Conservation (phyloP, 176 grass and related monocot genomes). For the Triticum timopheevii region DNA sequence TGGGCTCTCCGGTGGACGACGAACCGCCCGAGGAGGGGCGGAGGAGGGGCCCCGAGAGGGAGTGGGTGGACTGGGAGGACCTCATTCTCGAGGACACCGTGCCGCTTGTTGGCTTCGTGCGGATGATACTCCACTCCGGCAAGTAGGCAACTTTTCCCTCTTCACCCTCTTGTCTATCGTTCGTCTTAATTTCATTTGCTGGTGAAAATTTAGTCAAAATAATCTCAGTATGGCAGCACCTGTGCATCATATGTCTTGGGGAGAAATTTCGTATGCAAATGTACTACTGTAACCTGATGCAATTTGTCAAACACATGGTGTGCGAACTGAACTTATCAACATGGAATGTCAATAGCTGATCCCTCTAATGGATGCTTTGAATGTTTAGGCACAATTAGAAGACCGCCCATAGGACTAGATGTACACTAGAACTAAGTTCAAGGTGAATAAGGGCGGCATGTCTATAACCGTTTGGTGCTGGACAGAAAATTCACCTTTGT, state of each 20-base stretch:
- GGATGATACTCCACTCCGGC: constrained; percentile 98
- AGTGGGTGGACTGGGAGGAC: constrained; percentile 95
- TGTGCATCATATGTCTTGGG: not conserved
- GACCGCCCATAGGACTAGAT: not conserved
- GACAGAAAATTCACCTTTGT: not conserved
- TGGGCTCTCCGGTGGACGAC: not conserved
- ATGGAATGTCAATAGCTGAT: not conserved
- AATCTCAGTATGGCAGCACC: not conserved
- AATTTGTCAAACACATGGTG: not conserved
- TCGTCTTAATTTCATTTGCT: not conserved
- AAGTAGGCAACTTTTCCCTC: constrained; percentile 60
- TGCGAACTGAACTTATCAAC: not conserved
- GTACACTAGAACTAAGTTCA: not conserved
- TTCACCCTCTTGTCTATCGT: not conserved
- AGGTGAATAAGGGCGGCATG: not conserved
- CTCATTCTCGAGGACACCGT: constrained; percentile 94
- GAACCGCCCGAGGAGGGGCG: constrained; percentile 14
- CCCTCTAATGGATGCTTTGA: not conserved
- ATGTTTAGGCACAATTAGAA: not conserved
- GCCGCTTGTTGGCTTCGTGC: constrained; percentile 82
- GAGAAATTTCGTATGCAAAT: no score
- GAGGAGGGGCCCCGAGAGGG: constrained; percentile 39
- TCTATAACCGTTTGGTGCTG: not conserved
- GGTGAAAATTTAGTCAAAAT: not conserved
- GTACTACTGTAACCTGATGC: not conserved